Conservation (phyloP, 2,329 filamentous ascomycete species). For the Ceratocystis colombiana region DNA sequence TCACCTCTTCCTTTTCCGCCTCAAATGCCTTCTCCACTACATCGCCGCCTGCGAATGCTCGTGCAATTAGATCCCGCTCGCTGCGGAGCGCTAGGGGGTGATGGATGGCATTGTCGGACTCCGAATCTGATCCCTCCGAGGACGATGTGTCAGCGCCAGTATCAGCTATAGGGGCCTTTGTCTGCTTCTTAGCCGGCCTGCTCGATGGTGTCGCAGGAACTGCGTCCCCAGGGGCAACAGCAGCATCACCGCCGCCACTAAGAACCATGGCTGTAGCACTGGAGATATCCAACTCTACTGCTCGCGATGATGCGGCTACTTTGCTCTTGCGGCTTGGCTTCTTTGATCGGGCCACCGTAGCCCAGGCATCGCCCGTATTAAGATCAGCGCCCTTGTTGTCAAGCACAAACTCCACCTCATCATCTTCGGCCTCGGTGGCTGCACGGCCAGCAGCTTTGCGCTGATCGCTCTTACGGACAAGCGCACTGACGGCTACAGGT, state of each 20-base stretch:
- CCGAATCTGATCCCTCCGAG: constrained; percentile 13
- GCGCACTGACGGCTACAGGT: constrained; percentile 15
- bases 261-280: constrained; percentile 23
- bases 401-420: constrained; percentile 28
- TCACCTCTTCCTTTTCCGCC: constrained; percentile 62
- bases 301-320: constrained; percentile 16
- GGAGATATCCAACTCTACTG: constrained; percentile 21
- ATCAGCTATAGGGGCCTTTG: not conserved
- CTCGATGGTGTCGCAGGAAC: not conserved
- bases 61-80: constrained; percentile 60
- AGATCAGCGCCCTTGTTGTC: constrained; percentile 22
- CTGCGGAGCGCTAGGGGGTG: constrained; percentile 44
- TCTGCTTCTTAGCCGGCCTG: constrained; percentile 4
- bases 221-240: not conserved
- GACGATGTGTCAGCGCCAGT: constrained; percentile 21
- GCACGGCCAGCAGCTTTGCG: constrained; percentile 29
- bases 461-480: constrained; percentile 21
- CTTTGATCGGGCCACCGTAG: constrained; percentile 27
- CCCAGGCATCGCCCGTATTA: constrained; percentile 22
- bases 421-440: constrained; percentile 26
- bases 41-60: constrained; percentile 79
- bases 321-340: constrained; percentile 31
- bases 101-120: constrained; percentile 32
- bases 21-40: constrained; percentile 74
- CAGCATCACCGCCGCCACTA: not conserved